A percentile compares a stretch with the other conserved stretches of the same genome.
Conservation (phyloP, 1,284 basidiomycete genomes). For the Butyriboletus appendiculatus region DNA sequence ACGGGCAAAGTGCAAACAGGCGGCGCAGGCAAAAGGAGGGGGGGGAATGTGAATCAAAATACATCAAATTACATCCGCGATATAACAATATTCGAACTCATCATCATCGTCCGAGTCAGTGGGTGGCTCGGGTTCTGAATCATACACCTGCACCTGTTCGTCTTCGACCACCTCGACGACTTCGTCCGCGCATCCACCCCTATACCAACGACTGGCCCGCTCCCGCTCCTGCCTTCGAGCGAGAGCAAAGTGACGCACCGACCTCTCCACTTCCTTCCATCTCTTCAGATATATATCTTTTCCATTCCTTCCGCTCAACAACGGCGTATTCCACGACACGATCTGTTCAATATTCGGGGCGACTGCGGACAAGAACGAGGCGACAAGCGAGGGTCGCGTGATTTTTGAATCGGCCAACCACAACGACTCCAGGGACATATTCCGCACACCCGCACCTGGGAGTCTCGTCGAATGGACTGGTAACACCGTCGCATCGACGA, state of each 20-base stretch:
- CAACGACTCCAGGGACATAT: slow-evolving; percentile 26
- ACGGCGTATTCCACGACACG: slow-evolving; percentile 30
- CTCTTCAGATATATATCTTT: slow-evolving; percentile 24
- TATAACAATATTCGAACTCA: slow-evolving; percentile 30
- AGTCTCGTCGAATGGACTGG: slow-evolving; percentile 6
- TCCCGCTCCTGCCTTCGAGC: slow-evolving; percentile 26
- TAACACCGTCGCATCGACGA: slow-evolving; percentile 30
- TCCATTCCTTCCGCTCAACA: slow-evolving; percentile 23
- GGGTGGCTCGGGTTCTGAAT: slow-evolving; percentile 27
- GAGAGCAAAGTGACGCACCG: slow-evolving; percentile 25
- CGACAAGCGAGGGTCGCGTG: slow-evolving; percentile 27
- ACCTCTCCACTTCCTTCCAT: slow-evolving; percentile 29
- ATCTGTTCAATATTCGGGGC: slow-evolving; percentile 31
- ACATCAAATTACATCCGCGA: slow-evolving; percentile 5
- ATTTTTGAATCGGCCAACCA: slow-evolving; percentile 32
- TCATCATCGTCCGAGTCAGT: slow-evolving; percentile 29
- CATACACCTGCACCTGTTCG: slow-evolving; percentile 16
- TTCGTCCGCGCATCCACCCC: not conserved
- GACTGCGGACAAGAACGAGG: slow-evolving; percentile 28
- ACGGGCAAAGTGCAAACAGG: not conserved
- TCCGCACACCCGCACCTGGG: slow-evolving; percentile 25
- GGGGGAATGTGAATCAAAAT: not conserved
- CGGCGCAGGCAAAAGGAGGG: no score
- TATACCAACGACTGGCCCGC: slow-evolving; percentile 8
- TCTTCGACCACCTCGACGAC: slow-evolving; percentile 3